Base-by-base conservation (phyloP, 192 early-diverging fungal species). In the Backusella morwellensis region DNA sequence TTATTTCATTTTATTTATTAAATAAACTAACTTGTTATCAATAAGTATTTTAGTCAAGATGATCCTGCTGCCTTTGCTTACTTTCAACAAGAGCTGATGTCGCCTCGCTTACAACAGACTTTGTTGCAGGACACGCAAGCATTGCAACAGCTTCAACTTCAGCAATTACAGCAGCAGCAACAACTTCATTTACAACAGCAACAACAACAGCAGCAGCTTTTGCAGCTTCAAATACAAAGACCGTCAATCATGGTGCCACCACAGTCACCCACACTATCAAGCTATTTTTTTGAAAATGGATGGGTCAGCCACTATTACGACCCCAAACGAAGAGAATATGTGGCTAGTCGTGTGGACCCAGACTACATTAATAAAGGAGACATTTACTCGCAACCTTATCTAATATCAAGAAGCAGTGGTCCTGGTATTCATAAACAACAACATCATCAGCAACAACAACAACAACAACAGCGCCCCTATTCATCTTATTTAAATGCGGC, bases 191-290 rank as follows among this genome's bases (percentile, higher is more conserved):
- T 79, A 38, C 86, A 87, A 34, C 71, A 79, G 21, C 86, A 78
- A n/a, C 83, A 82, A 15, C 87, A 87, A 29, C 82, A 79, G 8
- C 76, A 81, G 9, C 85, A 84, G 36, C 79, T 75, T 5, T 78
- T 80, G 19, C 82, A 83, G 7, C 75, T 75, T 32, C 77, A 78
- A 32, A 32, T 76, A 12, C 75, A 83, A 17, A 29, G 79, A 32
- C 85, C 87, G 3, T 80, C 85, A 34, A 81, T 88, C 36, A 88
- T 88, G 87, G 83, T 85, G 14, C 87, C 87, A 34, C 87, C 87
- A n/a, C 85, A 84, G 23, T 86, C 85, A 19, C 87, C 87, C 21
- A 88, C 84, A 68, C 73, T 84, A 9, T 66, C 84, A 0, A 86
- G 82, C 21, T 88, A 88, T 73, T 86, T 84, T 63, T 86, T 84